A percentile compares a stretch with the other conserved stretches of the same genome.
Evolutionary conservation across 1,139 yeast species (phyloP).

Genomic region (Pichia sp.): DNA sequence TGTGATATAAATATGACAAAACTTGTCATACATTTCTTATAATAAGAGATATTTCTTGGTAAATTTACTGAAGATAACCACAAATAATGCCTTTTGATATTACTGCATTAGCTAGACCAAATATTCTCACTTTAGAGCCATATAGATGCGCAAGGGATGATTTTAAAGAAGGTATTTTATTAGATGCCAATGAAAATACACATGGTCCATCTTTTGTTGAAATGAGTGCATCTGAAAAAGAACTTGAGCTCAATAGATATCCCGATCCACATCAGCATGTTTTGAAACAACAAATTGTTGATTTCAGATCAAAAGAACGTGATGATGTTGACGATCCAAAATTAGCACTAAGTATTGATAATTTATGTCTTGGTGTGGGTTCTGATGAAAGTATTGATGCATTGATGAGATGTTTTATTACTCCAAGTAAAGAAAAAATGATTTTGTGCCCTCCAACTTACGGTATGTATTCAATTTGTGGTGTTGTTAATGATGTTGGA

Average conservation of each 20-base stretch:
- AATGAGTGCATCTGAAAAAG: conserved; percentile 32
- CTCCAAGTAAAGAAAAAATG: conserved; percentile 76
- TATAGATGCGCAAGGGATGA: conserved; percentile 96
- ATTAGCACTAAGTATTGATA: conserved; percentile 46
- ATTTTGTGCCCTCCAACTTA: conserved; percentile 92
- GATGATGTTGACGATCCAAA: neutral
- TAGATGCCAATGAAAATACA: conserved; percentile 95
- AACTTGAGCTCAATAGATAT: conserved; percentile 68
- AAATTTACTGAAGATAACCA: neutral
- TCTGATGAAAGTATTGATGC: conserved; percentile 95
- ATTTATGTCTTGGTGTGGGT: conserved; percentile 91
- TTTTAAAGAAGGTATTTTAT: conserved; percentile 73
- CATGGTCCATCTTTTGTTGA: conserved; percentile 73
- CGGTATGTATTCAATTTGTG: conserved; percentile 93
- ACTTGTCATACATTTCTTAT: no score
- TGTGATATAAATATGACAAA: neutral
- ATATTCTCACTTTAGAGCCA: conserved; percentile 73
- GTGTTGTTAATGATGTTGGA: conserved; percentile 80
- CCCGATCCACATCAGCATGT: conserved; percentile 96
- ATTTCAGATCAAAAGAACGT: conserved; percentile 54
- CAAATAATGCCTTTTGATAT: conserved; percentile 44
- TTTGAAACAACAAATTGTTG: conserved; percentile 63
- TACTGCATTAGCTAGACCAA: conserved; percentile 67
- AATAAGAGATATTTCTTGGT: no score
- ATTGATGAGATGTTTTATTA: conserved; percentile 75